Conservation (phyloP, 495 filamentous ascomycete species). For the Aspergillus biplanus region DNA sequence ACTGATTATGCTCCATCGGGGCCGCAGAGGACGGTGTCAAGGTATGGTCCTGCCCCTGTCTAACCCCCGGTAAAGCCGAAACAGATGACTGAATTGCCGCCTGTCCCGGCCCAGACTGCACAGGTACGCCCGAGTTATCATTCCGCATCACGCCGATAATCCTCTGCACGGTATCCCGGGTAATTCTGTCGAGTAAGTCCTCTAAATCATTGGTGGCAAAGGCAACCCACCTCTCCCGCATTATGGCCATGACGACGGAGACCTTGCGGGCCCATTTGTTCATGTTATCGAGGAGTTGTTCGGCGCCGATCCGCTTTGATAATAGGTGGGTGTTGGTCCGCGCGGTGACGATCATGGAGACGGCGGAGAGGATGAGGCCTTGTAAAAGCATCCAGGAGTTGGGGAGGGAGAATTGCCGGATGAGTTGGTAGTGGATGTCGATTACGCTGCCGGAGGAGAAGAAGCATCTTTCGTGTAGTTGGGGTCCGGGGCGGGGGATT, state of each 20-base stretch:
- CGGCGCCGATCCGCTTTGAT: background rate
- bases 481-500: background rate
- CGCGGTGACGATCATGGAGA: conserved; percentile 5
- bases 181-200: conserved; percentile 3
- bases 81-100: background rate
- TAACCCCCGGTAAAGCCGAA: background rate
- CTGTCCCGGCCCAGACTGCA: background rate
- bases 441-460: conserved; percentile 6
- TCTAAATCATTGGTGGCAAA: conserved; percentile 10
- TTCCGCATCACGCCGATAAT: conserved; percentile 11
- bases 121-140: background rate
- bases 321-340: background rate
- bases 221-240: conserved; percentile 5
- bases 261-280: conserved; percentile 9
- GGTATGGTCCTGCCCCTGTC: background rate
- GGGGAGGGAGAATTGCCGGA: conserved; percentile 5
- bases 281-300: conserved; percentile 4
- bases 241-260: conserved; percentile 10
- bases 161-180: conserved; percentile 1
- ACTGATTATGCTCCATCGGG: background rate
- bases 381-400: conserved; percentile 9
- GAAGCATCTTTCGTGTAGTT: conserved; percentile 9
- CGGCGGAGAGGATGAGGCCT: conserved; percentile 6
- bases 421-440: conserved; percentile 6
- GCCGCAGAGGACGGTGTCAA: background rate